A percentile compares a stretch with the other conserved stretches of the same genome.
These are phyloP conservation scores for Rhizoclosmatium sp. DNA, from an alignment of 192 early-diverging fungal species.

Conservation along the genomic window DNA sequence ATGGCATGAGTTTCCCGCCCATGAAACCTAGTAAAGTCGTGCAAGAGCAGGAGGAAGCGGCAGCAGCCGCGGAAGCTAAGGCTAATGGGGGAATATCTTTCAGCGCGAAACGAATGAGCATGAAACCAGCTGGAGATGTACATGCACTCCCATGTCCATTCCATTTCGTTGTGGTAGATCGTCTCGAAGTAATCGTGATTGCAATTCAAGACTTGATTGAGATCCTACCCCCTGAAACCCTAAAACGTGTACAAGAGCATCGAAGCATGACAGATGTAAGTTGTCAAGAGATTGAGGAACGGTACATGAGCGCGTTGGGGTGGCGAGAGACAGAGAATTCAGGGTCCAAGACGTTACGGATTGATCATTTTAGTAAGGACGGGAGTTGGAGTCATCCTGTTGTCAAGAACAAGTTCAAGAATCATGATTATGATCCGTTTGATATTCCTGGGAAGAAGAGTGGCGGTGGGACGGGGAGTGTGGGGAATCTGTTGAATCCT, in stretches of 20 bases:
- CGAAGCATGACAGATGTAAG: slow-evolving; percentile 27
- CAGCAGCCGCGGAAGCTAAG: not conserved
- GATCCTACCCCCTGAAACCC: slow-evolving; percentile 26
- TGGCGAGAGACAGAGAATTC: slow-evolving; percentile 21
- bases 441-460: not conserved
- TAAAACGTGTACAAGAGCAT: slow-evolving; percentile 19
- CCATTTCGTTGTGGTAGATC: slow-evolving; percentile 36
- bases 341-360: slow-evolving; percentile 4
- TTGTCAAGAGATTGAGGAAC: slow-evolving; percentile 37
- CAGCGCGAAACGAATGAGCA: not conserved
- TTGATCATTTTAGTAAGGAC: slow-evolving; percentile 16
- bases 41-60: slow-evolving; percentile 18
- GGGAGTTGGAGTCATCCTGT: slow-evolving; percentile 36
- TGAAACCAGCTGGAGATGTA: not conserved
- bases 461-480: not conserved
- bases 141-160: slow-evolving; percentile 29
- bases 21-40: slow-evolving; percentile 16
- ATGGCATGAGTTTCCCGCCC: slow-evolving; percentile 37
- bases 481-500: not conserved
- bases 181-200: slow-evolving; percentile 25
- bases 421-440: not conserved
- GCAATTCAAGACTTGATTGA: slow-evolving; percentile 25
- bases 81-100: not conserved
- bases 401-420: slow-evolving; percentile 30
- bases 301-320: slow-evolving; percentile 30